Conservation (phyloP, 306 rosid genomes). For the Prunus dulcis region DNA sequence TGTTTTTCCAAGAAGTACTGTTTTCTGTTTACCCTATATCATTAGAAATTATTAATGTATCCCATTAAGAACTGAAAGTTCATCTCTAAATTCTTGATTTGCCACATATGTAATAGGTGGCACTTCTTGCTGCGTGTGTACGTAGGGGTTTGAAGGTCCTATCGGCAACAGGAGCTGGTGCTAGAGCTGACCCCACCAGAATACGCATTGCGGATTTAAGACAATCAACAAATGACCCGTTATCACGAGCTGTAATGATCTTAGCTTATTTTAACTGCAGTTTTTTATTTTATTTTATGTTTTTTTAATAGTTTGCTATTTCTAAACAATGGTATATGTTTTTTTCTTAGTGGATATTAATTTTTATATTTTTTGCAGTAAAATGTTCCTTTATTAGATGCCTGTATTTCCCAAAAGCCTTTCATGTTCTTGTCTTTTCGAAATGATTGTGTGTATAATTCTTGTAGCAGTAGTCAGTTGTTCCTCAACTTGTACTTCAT, state of each 20-base stretch:
- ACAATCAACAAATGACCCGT: constrained; percentile 89
- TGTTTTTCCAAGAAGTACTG: neutral
- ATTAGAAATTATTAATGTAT: constrained; percentile 9
- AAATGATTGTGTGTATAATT: neutral
- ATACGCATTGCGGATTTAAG: constrained; percentile 86
- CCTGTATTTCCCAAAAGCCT: neutral
- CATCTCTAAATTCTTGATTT: constrained; percentile 35
- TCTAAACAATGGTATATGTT: neutral
- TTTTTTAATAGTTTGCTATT: neutral
- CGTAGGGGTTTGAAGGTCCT: constrained; percentile 87
- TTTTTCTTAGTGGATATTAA: neutral
- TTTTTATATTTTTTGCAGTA: neutral
- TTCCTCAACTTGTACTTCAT: neutral
- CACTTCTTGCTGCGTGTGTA: constrained; percentile 97
- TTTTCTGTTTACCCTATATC: neutral
- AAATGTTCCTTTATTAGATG: neutral
- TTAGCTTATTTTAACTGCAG: neutral
- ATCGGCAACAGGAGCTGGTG: constrained; percentile 97
- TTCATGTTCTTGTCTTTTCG: neutral
- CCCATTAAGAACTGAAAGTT: constrained; percentile 19
- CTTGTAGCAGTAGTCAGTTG: neutral
- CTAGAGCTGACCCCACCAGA: constrained; percentile 93
- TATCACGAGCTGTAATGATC: constrained; percentile 76
- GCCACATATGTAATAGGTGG: constrained; percentile 64
- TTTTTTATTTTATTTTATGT: neutral